Conservation (phyloP, 2,329 filamentous ascomycete species). For the Beauveria brongniartii region DNA sequence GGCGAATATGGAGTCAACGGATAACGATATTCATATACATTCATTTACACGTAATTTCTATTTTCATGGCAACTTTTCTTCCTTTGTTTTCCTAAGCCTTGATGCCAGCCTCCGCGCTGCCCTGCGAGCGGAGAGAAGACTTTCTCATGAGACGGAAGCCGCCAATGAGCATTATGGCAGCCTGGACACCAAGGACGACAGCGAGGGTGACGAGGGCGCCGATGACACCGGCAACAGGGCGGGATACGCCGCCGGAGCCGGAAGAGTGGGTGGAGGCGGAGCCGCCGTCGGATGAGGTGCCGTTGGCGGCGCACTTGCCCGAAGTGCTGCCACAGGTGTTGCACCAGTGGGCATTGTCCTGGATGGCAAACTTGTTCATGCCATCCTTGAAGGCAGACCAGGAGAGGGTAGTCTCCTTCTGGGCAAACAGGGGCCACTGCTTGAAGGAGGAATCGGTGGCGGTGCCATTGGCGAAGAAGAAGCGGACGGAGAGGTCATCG, state of each 20-base stretch:
- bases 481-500: slow-evolving; percentile 48
- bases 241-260: slow-evolving; percentile 45
- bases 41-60: background rate
- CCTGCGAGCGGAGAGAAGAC: slow-evolving; percentile 25
- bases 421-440: slow-evolving; percentile 53
- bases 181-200: slow-evolving; percentile 39
- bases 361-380: slow-evolving; percentile 60
- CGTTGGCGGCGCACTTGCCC: slow-evolving; percentile 49
- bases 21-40: background rate
- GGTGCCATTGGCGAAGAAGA: slow-evolving; percentile 54
- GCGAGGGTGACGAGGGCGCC: slow-evolving; percentile 58
- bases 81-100: background rate
- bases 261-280: slow-evolving; percentile 16
- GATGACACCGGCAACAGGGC: slow-evolving; percentile 72
- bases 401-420: slow-evolving; percentile 43
- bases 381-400: slow-evolving; percentile 60
- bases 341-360: slow-evolving; percentile 65
- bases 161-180: slow-evolving; percentile 32
- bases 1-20: too few relatives aligned
- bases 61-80: background rate
- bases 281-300: slow-evolving; percentile 18
- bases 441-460: slow-evolving; percentile 42
- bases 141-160: slow-evolving; percentile 42
- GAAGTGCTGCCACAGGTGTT: slow-evolving; percentile 63
- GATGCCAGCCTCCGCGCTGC: background rate